Conservation (phyloP, 2,329 filamentous ascomycete species). For the Lasiodiplodia gonubiensis region DNA sequence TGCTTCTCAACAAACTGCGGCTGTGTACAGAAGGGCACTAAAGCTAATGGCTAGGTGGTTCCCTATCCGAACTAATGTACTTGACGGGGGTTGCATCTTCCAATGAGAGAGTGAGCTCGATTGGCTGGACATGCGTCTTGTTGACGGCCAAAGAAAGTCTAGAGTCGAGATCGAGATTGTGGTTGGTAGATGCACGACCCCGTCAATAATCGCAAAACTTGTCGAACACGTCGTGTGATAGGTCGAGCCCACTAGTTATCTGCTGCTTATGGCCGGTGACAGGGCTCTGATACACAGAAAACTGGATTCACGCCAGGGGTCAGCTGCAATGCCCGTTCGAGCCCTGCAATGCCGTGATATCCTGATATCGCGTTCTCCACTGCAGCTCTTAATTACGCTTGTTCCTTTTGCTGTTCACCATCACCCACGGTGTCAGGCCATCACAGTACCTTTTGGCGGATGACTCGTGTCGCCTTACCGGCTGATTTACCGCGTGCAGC, state of each 20-base stretch:
- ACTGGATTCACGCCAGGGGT: not conserved
- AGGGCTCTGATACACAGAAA: not conserved
- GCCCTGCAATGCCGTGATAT: not conserved
- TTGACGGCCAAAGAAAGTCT: no score
- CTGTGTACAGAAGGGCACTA: not conserved
- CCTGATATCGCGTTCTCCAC: not conserved
- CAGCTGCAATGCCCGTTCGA: not conserved
- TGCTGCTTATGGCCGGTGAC: not conserved
- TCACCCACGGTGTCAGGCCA: not conserved
- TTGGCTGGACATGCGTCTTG: no score
- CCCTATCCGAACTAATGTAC: no score
- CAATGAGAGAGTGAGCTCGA: no score
- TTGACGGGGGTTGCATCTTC: no score
- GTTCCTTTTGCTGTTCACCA: not conserved
- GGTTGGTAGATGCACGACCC: no score
- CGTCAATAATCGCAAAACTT: no score
- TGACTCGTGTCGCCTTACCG: conserved; percentile 13
- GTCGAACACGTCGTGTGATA: not conserved
- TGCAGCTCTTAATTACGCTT: not conserved
- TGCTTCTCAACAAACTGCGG: not conserved
- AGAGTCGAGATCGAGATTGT: no score
- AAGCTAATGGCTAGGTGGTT: not conserved
- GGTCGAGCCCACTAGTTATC: not conserved
- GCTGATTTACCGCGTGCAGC: conserved; percentile 1
- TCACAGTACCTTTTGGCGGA: not conserved